Conservation (phyloP, 192 early-diverging fungal species). For the Lobosporangium transversale region DNA sequence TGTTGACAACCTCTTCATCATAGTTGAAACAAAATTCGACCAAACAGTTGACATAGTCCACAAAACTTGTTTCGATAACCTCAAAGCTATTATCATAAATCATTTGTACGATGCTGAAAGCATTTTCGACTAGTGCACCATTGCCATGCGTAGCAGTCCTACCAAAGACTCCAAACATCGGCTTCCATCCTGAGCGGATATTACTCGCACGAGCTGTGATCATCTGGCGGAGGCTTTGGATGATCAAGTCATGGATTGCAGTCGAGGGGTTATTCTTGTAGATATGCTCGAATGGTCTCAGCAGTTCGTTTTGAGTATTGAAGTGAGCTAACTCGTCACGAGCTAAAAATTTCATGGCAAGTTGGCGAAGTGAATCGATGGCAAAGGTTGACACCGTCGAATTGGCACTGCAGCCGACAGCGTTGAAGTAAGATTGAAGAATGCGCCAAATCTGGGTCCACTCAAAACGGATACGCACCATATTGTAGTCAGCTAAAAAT, state of each 20-base stretch:
- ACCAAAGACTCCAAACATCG: slow-evolving; percentile 71
- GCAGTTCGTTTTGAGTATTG: slow-evolving; percentile 92
- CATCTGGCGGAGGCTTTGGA: slow-evolving; percentile 78
- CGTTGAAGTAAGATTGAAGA: slow-evolving; percentile 85
- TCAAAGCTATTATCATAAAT: slow-evolving; percentile 59
- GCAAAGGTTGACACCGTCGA: slow-evolving; percentile 84
- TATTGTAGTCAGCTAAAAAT: slow-evolving; percentile 87
- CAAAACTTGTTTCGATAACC: slow-evolving; percentile 58
- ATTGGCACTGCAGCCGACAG: slow-evolving; percentile 83
- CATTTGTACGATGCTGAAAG: slow-evolving; percentile 54
- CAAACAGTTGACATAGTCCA: slow-evolving; percentile 59
- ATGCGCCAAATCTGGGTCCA: slow-evolving; percentile 95
- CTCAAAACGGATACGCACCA: slow-evolving; percentile 93
- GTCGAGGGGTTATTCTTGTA: slow-evolving; percentile 81
- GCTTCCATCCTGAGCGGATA: slow-evolving; percentile 87
- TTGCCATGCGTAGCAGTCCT: slow-evolving; percentile 73
- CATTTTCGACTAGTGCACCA: slow-evolving; percentile 58
- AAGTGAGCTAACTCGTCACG: slow-evolving; percentile 94
- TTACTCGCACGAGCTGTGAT: slow-evolving; percentile 76
- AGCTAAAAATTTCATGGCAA: slow-evolving; percentile 94
- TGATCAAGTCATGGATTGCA: slow-evolving; percentile 75
- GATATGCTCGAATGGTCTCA: slow-evolving; percentile 89
- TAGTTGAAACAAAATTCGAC: slow-evolving; percentile 62
- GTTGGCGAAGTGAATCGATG: slow-evolving; percentile 91
- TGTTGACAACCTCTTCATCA: slow-evolving; percentile 60